Evolutionary conservation across 1,139 yeast genomes (phyloP).

Genomic region (Hanseniaspora gamundiae): DNA sequence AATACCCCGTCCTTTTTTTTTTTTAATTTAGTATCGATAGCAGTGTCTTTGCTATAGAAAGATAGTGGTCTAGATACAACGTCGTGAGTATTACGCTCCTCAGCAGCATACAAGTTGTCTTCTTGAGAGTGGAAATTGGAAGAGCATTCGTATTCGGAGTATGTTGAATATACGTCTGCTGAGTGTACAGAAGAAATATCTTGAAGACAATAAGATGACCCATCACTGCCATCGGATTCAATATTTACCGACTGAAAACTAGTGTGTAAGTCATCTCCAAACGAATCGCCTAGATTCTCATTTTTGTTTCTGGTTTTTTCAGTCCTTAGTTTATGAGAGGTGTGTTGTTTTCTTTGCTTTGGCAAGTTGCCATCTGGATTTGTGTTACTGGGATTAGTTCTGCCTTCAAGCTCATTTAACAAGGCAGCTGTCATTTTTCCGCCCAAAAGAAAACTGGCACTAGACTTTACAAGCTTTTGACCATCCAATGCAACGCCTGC

Average conservation of each 20-base stretch:
- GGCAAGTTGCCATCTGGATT: neutral
- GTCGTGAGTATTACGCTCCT: neutral
- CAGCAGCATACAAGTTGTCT: too few species aligned
- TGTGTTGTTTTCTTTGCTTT: neutral
- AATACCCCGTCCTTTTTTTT: neutral
- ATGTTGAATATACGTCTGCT: too few species aligned
- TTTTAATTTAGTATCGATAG: neutral
- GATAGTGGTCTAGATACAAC: neutral
- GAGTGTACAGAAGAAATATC: too few species aligned
- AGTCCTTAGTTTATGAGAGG: neutral
- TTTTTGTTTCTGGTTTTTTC: neutral
- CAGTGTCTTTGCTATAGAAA: neutral
- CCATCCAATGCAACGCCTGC: conserved; percentile 18
- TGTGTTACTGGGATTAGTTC: neutral
- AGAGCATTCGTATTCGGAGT: too few species aligned
- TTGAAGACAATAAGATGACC: too few species aligned
- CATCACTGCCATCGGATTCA: too few species aligned
- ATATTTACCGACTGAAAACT: too few species aligned
- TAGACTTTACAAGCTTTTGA: conserved; percentile 6
- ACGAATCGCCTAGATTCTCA: neutral
- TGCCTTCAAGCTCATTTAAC: neutral
- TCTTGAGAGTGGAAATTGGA: too few species aligned
- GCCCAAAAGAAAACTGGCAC: conserved; percentile 8
- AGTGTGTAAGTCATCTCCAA: too few species aligned
- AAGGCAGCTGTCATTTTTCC: neutral